Evolutionary conservation across 371 early-diverging fungal species (phyloP), one percentile per base, ranked within the genome.

Genomic region (Rhizopus delemar): DNA sequence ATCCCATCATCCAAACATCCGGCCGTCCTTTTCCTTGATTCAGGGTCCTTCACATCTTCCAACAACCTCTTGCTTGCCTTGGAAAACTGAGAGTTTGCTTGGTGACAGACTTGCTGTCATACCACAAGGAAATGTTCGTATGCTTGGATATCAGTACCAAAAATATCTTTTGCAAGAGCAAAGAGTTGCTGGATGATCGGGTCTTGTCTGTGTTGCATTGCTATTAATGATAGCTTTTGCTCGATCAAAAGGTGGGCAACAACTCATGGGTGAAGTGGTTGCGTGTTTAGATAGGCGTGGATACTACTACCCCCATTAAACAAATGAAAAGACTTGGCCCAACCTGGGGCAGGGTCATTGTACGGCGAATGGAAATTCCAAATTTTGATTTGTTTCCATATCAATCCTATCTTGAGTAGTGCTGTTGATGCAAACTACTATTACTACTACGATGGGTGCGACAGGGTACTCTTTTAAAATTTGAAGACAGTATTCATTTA

Each of bases 391-490:
- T 16, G 22, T 12, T 48, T 56, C 48, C 56, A 46, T 36, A 28
- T 56, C 48, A 28, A 56, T 34, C 38, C 48, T 36, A 36, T 56
- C n/a, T 56, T 35, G 29, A 38, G 48, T 48, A 48, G 56, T 46
- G 29, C 56, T 56, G 56, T 56, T 56, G 36, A 56, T 56, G 38
- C 48, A 56, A 56, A 56, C 38, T 46, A 56, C 48, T 46, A 56
- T 29, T 46, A 56, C 48, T 46, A 56, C 35, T 46, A 56, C 46
- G 15, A 56, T 46, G 16, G 46, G 35, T 33, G 46, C 35, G 46
- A 56, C 45, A 56, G 46, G 56, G 16, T 56, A 56, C 29, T 56
- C 45, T 56, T 56, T 56, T 56, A 56, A 34, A 46, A 46, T 34
- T 56, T 56, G 56, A 31, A 35, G 36, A 36, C 5, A 49, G 7